Conservation (phyloP, 192 early-diverging fungal genomes). For the Pilobolus umbonatus region DNA sequence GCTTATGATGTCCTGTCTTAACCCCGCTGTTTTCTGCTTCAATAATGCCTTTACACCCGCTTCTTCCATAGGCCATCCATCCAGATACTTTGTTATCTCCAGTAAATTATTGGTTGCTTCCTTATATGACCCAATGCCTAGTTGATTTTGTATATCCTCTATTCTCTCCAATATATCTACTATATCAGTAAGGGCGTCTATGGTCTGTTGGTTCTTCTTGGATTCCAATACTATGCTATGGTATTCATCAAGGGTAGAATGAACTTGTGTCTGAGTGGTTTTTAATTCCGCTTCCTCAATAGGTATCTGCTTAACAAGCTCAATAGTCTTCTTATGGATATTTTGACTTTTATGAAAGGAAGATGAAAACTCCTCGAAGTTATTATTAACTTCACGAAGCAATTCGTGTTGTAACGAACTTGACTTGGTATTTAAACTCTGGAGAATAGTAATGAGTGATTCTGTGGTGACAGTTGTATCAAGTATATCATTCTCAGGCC, state of each 20-base stretch:
- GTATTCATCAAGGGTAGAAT: not conserved
- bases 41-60: not conserved
- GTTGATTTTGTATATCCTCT: not conserved
- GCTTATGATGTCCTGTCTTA: not conserved
- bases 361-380: constrained; percentile 12
- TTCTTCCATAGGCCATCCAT: not conserved
- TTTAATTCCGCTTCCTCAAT: not conserved
- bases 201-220: not conserved
- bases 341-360: not conserved
- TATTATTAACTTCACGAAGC: not conserved
- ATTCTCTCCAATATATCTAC: not conserved
- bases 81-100: not conserved
- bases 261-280: not conserved
- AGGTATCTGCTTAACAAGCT: not conserved
- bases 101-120: not conserved
- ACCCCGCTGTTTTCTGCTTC: not conserved
- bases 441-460: constrained; percentile 5
- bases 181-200: not conserved
- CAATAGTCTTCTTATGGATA: not conserved
- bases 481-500: not conserved
- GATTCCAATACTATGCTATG: not conserved
- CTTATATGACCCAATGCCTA: not conserved
- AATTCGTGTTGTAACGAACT: constrained; percentile 15
- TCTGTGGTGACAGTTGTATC: constrained; percentile 2
- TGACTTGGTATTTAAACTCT: not conserved